Conservation (phyloP, 176 grass and related monocot genomes). For the maize (Zea mays) region Zm-B73-REFERENCE-NAM-5.0 NC_050102.1:152276501-152277000, state of each 20-base stretch:
- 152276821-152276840: conserved; percentile 95
- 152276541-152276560: background rate
- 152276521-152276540: background rate
- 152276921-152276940: background rate
- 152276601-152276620: background rate
- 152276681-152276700: background rate
- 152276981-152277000: no score
- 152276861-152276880: conserved; percentile 12
- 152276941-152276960: background rate
- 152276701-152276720: background rate
- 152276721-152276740: conserved; percentile 15
- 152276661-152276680: background rate
- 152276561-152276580: background rate
- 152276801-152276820: conserved; percentile 97
- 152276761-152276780: conserved; percentile 98
- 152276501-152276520: background rate
- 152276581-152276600: background rate
- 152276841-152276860: conserved; percentile 3
- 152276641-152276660: no score
- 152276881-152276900: background rate
- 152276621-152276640: no score
- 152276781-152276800: conserved; percentile 84
- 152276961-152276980: conserved; percentile 8
- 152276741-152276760: conserved; percentile 85
- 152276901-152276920: no score